These are phyloP conservation scores for Neonectria faginata DNA, from an alignment of 2,329 filamentous ascomycete genomes.

Conservation along the genomic window DNA sequence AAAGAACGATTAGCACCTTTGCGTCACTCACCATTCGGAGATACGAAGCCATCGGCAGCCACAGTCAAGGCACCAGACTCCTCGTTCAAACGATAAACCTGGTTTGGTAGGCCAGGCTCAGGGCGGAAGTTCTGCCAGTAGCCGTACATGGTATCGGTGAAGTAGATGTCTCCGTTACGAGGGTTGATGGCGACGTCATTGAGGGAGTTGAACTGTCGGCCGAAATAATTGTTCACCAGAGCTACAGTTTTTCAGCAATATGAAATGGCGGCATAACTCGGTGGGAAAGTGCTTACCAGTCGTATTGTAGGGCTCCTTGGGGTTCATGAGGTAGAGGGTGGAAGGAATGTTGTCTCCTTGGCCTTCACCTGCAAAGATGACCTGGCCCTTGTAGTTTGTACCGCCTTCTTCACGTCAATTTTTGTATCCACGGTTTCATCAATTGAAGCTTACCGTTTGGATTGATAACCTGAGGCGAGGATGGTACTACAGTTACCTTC, in stretches of 20 bases:
- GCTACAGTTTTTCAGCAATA: slow-evolving; percentile 44
- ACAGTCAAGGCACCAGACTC: slow-evolving; percentile 63
- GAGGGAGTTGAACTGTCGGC: slow-evolving; percentile 70
- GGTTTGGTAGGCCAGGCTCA: slow-evolving; percentile 63
- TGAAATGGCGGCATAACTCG: no score
- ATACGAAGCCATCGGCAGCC: slow-evolving; percentile 67
- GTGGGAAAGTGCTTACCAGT: slow-evolving; percentile 51
- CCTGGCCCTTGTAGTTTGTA: slow-evolving; percentile 62
- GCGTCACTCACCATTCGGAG: slow-evolving; percentile 62
- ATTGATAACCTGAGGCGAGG: slow-evolving; percentile 59
- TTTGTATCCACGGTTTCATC: not conserved
- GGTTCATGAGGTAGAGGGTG: slow-evolving; percentile 44
- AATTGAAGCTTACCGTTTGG: slow-evolving; percentile 57
- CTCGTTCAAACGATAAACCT: slow-evolving; percentile 69
- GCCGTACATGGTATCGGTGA: slow-evolving; percentile 72
- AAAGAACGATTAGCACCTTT: not conserved
- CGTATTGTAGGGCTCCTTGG: slow-evolving; percentile 60
- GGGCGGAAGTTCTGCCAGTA: slow-evolving; percentile 69
- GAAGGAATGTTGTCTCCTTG: slow-evolving; percentile 54
- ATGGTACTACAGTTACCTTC: slow-evolving; percentile 55
- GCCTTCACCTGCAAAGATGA: slow-evolving; percentile 63
- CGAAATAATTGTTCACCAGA: slow-evolving; percentile 70
- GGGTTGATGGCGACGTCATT: slow-evolving; percentile 69
- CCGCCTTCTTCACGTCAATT: slow-evolving; percentile 51
- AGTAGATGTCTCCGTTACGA: slow-evolving; percentile 67